These are phyloP conservation scores for Berberis thunbergii DNA, from an alignment of 164 flowering plant species.

Conservation along the genomic window DNA sequence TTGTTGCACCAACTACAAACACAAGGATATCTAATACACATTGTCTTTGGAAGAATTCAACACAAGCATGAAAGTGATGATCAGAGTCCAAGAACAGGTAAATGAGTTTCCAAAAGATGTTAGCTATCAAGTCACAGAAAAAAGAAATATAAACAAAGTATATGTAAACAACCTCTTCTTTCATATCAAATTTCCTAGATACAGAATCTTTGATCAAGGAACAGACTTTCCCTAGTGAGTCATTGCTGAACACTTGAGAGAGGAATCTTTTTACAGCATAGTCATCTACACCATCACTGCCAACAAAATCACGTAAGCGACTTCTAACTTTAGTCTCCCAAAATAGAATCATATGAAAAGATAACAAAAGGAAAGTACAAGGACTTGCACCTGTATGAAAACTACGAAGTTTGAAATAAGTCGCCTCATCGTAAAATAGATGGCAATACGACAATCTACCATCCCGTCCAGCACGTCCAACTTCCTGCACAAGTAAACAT, in stretches of 20 bases:
- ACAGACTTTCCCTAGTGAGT: conserved; percentile 35
- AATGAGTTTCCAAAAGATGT: too few species aligned
- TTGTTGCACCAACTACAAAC: too few species aligned
- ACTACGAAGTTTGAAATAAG: conserved; percentile 75
- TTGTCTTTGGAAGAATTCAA: too few species aligned
- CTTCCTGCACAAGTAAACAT: conserved; percentile 44
- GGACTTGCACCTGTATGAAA: conserved; percentile 50
- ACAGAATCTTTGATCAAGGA: conserved; percentile 68
- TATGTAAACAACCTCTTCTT: conserved; percentile 69
- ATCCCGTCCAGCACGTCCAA: conserved; percentile 97
- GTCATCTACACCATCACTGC: conserved; percentile 96
- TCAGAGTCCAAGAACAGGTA: too few species aligned
- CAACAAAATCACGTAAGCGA: conserved; percentile 9
- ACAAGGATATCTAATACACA: too few species aligned
- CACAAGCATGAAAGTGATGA: too few species aligned
- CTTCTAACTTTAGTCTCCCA: neutral
- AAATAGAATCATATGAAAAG: neutral
- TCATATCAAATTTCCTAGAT: conserved; percentile 79
- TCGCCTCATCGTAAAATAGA: conserved; percentile 64
- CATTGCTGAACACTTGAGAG: conserved; percentile 43
- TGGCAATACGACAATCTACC: conserved; percentile 82
- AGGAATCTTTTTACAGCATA: conserved; percentile 70
- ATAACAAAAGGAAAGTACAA: neutral
- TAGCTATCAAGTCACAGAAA: neutral
- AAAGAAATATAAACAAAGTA: neutral